phyloP scores from a whole-genome alignment of 306 rosid species.

The Castanea sativa region DNA sequence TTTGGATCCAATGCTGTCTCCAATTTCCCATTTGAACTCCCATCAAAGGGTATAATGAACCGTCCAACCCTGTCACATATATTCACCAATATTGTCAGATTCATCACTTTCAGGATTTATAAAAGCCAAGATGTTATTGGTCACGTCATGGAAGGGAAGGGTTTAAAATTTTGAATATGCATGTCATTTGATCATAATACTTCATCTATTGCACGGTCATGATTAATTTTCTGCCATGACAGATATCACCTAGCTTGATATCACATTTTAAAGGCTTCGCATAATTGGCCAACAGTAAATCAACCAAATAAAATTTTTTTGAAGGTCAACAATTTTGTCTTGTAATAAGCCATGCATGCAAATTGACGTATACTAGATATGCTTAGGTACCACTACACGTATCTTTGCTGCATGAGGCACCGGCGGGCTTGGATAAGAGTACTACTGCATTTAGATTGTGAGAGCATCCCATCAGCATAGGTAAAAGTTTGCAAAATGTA shows the following conservation, averaged over 20 bases:
- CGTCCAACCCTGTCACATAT: slow-evolving; percentile 69
- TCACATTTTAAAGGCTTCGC: not conserved
- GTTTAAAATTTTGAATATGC: not conserved
- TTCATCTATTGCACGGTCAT: not conserved
- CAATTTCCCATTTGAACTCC: slow-evolving; percentile 62
- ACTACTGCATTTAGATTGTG: too few species aligned
- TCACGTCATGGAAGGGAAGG: too few species aligned
- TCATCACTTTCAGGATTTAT: not conserved
- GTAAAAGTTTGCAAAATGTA: too few species aligned
- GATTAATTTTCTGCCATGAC: not conserved
- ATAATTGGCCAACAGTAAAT: not conserved
- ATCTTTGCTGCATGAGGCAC: too few species aligned
- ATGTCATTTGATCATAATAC: not conserved
- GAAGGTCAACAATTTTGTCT: not conserved
- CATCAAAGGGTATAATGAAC: slow-evolving; percentile 76
- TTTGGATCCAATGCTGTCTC: slow-evolving; percentile 85
- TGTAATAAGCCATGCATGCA: not conserved
- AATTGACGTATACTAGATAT: not conserved
- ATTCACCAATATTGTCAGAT: not conserved
- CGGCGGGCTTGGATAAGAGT: too few species aligned
- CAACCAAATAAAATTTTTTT: too few species aligned
- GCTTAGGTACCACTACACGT: not conserved
- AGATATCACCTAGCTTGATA: not conserved
- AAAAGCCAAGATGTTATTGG: not conserved
- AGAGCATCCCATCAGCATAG: too few species aligned